Percentiles rank a stretch among this genome's conserved stretches.
These are phyloP conservation scores for Breviolum minutum DNA, from an alignment of 73 alveolate species.

Conservation along the genomic window DNA sequence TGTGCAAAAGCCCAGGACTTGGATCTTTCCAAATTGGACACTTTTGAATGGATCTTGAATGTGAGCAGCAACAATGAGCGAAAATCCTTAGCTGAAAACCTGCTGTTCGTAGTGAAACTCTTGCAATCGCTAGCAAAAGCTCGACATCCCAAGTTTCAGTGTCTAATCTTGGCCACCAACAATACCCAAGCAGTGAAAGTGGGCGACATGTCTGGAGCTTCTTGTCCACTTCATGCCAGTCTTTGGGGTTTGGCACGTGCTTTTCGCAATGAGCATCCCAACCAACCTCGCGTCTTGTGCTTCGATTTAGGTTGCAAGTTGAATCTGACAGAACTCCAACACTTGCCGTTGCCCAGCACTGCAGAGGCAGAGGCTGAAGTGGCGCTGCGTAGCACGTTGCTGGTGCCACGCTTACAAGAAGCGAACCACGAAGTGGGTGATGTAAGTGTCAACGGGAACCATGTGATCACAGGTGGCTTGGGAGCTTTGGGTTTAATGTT, in stretches of 20 bases:
- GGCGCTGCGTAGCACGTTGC: neutral
- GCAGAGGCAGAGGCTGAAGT: neutral
- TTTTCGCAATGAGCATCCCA: constrained; percentile 69
- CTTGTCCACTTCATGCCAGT: constrained; percentile 54
- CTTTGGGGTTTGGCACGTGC: constrained; percentile 78
- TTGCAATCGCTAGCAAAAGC: constrained; percentile 33
- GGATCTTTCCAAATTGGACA: neutral
- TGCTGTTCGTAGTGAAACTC: constrained; percentile 28
- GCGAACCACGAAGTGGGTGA: neutral
- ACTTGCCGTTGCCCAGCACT: neutral
- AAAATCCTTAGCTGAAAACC: neutral
- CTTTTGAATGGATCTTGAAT: constrained; percentile 20
- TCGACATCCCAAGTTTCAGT: neutral
- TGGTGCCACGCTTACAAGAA: constrained; percentile 68
- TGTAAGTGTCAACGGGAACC: neutral
- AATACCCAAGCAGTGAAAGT: constrained; percentile 19
- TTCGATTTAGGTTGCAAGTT: neutral
- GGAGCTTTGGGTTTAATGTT: constrained; percentile 81
- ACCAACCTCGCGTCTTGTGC: neutral
- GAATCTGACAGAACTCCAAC: neutral
- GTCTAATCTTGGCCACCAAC: constrained; percentile 40
- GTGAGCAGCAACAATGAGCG: neutral
- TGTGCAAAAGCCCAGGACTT: neutral
- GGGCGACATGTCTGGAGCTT: constrained; percentile 45
- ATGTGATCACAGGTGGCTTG: constrained; percentile 85